Evolutionary conservation across 345 rosid genomes (phyloP).

Genomic region (Ceriops decandra): DNA sequence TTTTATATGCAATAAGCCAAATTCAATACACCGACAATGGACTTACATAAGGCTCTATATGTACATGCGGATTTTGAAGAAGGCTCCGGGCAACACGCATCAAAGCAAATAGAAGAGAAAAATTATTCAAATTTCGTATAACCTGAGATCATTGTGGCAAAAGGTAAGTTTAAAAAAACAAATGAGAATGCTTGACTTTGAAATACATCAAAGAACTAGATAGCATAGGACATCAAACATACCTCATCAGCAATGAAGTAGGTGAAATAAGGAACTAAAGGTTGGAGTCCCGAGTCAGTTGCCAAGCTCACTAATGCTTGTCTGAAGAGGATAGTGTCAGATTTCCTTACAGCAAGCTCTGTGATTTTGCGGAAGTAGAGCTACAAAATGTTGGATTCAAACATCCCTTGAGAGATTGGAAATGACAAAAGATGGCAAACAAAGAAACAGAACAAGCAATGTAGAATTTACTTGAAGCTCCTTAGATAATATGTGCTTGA

Average conservation of each 20-base stretch:
- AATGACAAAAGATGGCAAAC: neutral
- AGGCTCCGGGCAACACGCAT: constrained; percentile 70
- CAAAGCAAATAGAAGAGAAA: constrained; percentile 52
- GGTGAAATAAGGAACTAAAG: constrained; percentile 64
- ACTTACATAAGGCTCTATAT: constrained; percentile 88
- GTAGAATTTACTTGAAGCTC: constrained; percentile 64
- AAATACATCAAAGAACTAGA: constrained; percentile 3
- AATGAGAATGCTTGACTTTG: constrained; percentile 2
- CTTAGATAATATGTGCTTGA: constrained; percentile 59
- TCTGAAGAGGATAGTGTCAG: constrained; percentile 50
- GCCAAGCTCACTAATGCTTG: constrained; percentile 68
- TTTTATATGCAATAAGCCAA: neutral
- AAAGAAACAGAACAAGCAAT: neutral
- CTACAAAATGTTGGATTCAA: constrained; percentile 33
- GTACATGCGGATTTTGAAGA: constrained; percentile 70
- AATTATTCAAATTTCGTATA: constrained; percentile 49
- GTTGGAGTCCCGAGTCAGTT: constrained; percentile 73
- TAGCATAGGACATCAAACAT: neutral
- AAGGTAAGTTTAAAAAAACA: constrained; percentile 14
- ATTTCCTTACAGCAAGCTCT: constrained; percentile 44
- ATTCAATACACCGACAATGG: constrained; percentile 5
- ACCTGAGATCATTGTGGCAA: constrained; percentile 43
- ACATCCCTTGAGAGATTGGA: neutral
- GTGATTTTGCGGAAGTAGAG: constrained; percentile 63
- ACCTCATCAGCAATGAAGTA: constrained; percentile 78